These are phyloP conservation scores for Lepidopterella palustris DNA, from an alignment of 495 filamentous ascomycete genomes.

Conservation along the genomic window DNA sequence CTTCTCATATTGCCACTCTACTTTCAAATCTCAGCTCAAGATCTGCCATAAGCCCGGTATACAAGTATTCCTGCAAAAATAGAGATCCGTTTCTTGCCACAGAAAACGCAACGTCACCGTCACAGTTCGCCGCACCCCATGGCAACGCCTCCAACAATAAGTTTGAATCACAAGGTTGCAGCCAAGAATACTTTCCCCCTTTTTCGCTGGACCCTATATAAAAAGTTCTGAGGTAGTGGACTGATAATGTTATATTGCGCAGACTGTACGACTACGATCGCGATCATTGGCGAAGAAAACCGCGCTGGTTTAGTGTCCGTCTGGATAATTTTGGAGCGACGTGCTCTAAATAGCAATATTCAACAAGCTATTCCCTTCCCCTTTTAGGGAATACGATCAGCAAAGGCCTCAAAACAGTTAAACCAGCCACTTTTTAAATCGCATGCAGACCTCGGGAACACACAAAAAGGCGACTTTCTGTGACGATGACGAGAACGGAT, in stretches of 20 bases:
- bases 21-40: background rate
- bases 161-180: background rate
- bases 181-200: background rate
- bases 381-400: too few species aligned
- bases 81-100: conserved; percentile 5
- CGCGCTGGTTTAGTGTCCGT: too few species aligned
- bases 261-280: too few species aligned
- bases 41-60: background rate
- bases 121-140: background rate
- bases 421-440: too few species aligned
- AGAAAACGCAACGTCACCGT: background rate
- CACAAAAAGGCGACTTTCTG: too few species aligned
- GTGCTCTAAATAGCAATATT: too few species aligned
- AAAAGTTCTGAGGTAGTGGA: background rate
- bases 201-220: background rate
- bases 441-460: background rate
- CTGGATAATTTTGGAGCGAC: too few species aligned
- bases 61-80: background rate
- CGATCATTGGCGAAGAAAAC: too few species aligned
- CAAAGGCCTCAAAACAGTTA: too few species aligned
- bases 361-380: too few species aligned
- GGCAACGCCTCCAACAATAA: background rate
- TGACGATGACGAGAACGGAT: background rate
- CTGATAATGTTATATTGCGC: too few species aligned
- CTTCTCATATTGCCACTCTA: background rate